Conservation (phyloP, 1,139 yeast genomes). For the Geotrichum cucujoidarum region DNA sequence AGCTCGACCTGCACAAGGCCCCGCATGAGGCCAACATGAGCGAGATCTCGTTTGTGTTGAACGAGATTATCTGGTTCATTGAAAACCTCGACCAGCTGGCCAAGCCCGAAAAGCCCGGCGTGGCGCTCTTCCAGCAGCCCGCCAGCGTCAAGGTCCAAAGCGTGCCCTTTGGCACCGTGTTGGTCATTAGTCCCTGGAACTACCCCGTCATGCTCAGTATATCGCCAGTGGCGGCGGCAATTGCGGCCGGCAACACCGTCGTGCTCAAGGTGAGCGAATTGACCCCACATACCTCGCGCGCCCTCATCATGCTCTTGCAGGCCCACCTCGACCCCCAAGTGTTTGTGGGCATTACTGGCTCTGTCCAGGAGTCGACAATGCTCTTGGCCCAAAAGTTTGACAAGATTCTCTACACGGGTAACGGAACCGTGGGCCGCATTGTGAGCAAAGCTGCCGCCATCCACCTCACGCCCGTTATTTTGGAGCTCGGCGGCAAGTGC, state of each 20-base stretch:
- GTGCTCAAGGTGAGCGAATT: constrained; percentile 77
- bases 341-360: constrained; percentile 69
- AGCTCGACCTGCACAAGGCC: constrained; percentile 62
- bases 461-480: constrained; percentile 68
- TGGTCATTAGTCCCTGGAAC: constrained; percentile 81
- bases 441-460: constrained; percentile 81
- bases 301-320: constrained; percentile 51
- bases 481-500: constrained; percentile 90
- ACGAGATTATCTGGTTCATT: constrained; percentile 59
- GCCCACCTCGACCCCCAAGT: constrained; percentile 51
- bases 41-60: constrained; percentile 51
- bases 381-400: constrained; percentile 66
- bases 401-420: constrained; percentile 85
- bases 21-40: constrained; percentile 54
- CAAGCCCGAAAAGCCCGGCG: constrained; percentile 41
- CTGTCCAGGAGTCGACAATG: constrained; percentile 60
- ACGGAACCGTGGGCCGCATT: constrained; percentile 66
- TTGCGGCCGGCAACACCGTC: constrained; percentile 84
- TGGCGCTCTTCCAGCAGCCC: constrained; percentile 36
- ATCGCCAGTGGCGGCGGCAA: constrained; percentile 69
- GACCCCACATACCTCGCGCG: constrained; percentile 57
- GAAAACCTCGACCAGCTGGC: constrained; percentile 58
- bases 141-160: constrained; percentile 52
- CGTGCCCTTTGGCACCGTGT: constrained; percentile 70
- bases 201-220: constrained; percentile 68